phyloP scores from a whole-genome alignment of 768 basidiomycete species.

The Clitopilus hobsonii region DNA sequence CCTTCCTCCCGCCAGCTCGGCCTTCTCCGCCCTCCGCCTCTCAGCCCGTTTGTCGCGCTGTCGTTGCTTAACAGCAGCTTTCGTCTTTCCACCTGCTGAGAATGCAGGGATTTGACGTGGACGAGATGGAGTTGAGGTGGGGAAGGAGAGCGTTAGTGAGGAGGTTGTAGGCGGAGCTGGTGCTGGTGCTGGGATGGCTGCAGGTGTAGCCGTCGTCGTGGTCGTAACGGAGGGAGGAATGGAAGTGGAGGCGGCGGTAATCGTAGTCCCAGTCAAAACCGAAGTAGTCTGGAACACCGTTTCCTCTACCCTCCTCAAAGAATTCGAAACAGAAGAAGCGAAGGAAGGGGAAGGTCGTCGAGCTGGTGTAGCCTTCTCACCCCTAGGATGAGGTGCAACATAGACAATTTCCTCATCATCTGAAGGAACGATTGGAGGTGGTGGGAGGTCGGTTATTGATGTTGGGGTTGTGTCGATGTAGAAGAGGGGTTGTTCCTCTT shows the following conservation, averaged over 20 bases:
- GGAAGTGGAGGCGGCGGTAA: too few species aligned
- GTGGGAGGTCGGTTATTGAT: conserved; percentile 5
- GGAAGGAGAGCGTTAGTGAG: conserved; percentile 26
- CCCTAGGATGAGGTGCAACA: conserved; percentile 67
- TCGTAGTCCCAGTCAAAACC: neutral
- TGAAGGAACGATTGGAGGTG: conserved; percentile 8
- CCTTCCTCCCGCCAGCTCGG: neutral
- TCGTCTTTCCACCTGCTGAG: neutral
- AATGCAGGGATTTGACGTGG: neutral
- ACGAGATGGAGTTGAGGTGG: neutral
- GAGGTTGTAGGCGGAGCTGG: conserved; percentile 16
- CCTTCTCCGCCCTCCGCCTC: neutral
- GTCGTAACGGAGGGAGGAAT: neutral
- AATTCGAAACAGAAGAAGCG: too few species aligned
- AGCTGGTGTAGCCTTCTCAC: conserved; percentile 9
- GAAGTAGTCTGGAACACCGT: neutral
- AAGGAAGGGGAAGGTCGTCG: neutral
- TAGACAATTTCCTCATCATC: conserved; percentile 77
- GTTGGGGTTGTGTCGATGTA: conserved; percentile 39
- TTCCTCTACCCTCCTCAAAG: neutral
- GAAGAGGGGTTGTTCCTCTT: conserved; percentile 17
- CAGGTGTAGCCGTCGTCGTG: neutral
- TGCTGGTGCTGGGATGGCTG: neutral
- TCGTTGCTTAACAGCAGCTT: neutral
- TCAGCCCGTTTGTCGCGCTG: neutral